Evolutionary conservation across 2,329 filamentous ascomycete genomes (phyloP).

Genomic region (Graphiopsis chlorocephala): DNA sequence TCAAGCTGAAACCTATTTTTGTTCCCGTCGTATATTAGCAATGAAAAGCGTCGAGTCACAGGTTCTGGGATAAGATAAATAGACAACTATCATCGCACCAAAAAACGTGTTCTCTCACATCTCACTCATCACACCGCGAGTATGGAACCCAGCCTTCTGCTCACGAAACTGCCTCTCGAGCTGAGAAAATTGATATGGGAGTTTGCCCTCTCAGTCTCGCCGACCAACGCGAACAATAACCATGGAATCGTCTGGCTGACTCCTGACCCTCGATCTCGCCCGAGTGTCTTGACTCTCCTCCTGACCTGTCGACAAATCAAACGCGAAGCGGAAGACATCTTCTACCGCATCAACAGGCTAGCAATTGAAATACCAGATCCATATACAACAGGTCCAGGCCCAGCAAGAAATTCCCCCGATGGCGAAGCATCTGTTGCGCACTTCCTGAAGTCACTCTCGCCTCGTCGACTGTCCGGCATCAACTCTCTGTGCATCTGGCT

Average conservation of each 20-base stretch:
- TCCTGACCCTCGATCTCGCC: not conserved
- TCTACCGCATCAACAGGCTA: conserved; percentile 14
- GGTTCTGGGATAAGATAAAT: not conserved
- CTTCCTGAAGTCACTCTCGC: not conserved
- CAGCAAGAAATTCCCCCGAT: not conserved
- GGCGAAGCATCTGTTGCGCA: not conserved
- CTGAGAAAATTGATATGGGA: not conserved
- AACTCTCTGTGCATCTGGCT: not conserved
- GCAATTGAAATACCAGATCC: not conserved
- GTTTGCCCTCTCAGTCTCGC: not conserved
- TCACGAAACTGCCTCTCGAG: not conserved
- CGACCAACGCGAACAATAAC: not conserved
- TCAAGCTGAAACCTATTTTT: conserved; percentile 1
- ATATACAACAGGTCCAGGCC: not conserved
- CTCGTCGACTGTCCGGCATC: not conserved
- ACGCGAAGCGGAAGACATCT: conserved; percentile 14
- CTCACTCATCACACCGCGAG: not conserved
- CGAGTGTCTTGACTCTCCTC: conserved; percentile 13
- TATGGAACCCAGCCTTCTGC: not conserved
- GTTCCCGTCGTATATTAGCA: not conserved
- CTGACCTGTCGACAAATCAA: conserved; percentile 13
- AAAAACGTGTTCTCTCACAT: not conserved
- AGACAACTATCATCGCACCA: no score
- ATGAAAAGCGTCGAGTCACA: not conserved
- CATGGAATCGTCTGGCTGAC: not conserved